These are phyloP conservation scores for Phytophthora crassamura DNA, from an alignment of 352 stramenopile species.

Conservation along the genomic window DNA sequence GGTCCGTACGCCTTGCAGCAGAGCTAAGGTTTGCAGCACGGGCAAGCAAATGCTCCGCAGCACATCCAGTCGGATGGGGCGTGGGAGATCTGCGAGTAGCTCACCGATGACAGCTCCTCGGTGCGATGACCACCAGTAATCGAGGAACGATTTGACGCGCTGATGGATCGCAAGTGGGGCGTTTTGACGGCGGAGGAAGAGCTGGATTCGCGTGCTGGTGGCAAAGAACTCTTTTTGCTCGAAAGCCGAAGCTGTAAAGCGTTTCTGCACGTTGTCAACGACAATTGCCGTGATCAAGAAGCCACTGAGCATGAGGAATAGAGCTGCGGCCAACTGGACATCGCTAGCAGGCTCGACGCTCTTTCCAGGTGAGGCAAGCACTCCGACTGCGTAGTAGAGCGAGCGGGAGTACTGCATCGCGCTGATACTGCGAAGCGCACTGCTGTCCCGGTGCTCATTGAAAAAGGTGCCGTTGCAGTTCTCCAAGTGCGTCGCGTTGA, in stretches of 20 bases:
- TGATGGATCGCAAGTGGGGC: constrained; percentile 50
- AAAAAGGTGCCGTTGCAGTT: constrained; percentile 11
- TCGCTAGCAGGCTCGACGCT: constrained; percentile 50
- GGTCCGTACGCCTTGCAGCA: constrained; percentile 40
- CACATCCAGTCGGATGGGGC: constrained; percentile 51
- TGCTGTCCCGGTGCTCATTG: constrained; percentile 15
- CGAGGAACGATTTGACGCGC: constrained; percentile 61
- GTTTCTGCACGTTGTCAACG: constrained; percentile 58
- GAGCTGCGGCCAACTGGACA: constrained; percentile 36
- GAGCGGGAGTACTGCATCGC: constrained; percentile 43
- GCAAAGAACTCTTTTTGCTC: constrained; percentile 68
- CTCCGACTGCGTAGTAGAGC: constrained; percentile 47
- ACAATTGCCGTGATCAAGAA: constrained; percentile 49
- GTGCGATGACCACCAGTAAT: constrained; percentile 72
- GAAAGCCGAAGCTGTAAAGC: constrained; percentile 51
- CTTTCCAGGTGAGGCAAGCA: constrained; percentile 44
- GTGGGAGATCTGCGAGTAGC: constrained; percentile 51
- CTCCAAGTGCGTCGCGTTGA: constrained; percentile 24
- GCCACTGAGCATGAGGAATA: constrained; percentile 50
- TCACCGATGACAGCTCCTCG: constrained; percentile 54
- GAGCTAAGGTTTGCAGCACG: constrained; percentile 47
- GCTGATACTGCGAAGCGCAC: constrained; percentile 14
- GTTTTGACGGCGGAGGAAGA: constrained; percentile 59
- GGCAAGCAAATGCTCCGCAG: constrained; percentile 48
- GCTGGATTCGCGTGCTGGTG: constrained; percentile 52